Conservation (phyloP, 1,284 basidiomycete species). For the Heliocybe sulcata region DNA sequence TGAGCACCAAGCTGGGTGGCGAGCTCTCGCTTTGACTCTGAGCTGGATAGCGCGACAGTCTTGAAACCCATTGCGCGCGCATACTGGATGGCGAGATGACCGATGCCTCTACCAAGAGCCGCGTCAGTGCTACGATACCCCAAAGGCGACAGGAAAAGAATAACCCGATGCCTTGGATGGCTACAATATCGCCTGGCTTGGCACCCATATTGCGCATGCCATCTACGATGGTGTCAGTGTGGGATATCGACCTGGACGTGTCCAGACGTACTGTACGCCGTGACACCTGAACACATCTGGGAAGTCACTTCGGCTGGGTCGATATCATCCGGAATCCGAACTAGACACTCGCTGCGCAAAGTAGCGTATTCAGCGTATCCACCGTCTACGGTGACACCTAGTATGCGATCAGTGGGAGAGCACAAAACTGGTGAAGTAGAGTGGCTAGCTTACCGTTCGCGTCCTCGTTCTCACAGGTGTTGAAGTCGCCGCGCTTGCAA, state of each 20-base stretch:
- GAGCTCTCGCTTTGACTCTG: conserved; percentile 8
- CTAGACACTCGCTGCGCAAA: conserved; percentile 25
- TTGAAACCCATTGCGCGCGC: conserved; percentile 20
- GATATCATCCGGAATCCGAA: conserved; percentile 22
- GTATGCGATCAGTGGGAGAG: no score
- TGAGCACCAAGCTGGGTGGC: conserved; percentile 18
- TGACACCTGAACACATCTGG: conserved; percentile 28
- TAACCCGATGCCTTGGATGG: conserved; percentile 27
- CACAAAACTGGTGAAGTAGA: no score
- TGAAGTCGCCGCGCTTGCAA: conserved; percentile 15
- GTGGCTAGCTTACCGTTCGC: conserved; percentile 10
- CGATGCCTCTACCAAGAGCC: conserved; percentile 15
- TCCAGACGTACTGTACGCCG: conserved; percentile 15
- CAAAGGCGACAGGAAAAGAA: neutral
- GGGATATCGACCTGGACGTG: no score
- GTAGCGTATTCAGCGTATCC: conserved; percentile 25
- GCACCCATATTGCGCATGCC: conserved; percentile 25
- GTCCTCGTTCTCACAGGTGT: no score
- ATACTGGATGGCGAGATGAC: no score
- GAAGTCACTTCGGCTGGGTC: conserved; percentile 29
- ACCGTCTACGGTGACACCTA: conserved; percentile 26
- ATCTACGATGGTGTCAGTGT: conserved; percentile 13
- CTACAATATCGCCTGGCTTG: conserved; percentile 23
- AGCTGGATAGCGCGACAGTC: conserved; percentile 16
- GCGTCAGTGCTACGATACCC: neutral